Percentiles rank a stretch among this genome's conserved stretches.
phyloP scores from a whole-genome alignment of 208 protist species.

The Trypanosoma vivax region DNA sequence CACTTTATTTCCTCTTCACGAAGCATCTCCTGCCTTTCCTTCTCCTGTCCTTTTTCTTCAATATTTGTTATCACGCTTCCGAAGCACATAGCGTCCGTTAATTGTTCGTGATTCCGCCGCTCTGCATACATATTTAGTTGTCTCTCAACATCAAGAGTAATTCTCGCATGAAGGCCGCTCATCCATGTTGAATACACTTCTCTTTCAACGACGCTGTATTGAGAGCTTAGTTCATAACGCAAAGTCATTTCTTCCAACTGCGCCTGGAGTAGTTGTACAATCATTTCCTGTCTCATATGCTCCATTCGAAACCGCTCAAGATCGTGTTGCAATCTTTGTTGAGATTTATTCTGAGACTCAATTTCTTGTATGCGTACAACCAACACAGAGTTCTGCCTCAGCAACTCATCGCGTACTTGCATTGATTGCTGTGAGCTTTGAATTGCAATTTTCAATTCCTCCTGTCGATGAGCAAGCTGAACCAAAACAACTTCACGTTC shows the following conservation, averaged over 20 bases:
- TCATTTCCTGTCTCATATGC: neutral
- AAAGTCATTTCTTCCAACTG: slow-evolving; percentile 18
- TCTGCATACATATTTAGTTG: no score
- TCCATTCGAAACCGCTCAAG: slow-evolving; percentile 17
- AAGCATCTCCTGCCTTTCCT: no score
- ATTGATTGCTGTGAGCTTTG: slow-evolving; percentile 9
- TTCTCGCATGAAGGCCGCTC: no score
- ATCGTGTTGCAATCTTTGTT: neutral
- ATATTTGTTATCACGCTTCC: no score
- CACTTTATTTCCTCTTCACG: no score
- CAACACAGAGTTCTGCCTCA: slow-evolving; percentile 7
- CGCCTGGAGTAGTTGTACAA: neutral
- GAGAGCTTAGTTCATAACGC: no score
- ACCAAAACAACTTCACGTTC: slow-evolving; percentile 23
- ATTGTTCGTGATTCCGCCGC: no score
- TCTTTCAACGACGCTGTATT: no score
- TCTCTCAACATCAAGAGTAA: no score
- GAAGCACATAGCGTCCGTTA: no score
- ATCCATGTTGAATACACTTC: no score
- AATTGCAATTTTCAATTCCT: slow-evolving; percentile 3
- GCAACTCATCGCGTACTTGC: slow-evolving; percentile 4
- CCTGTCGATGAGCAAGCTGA: slow-evolving; percentile 13
- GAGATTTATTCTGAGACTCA: neutral
- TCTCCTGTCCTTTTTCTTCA: no score
- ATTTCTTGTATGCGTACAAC: slow-evolving; percentile 7